These are phyloP conservation scores for Chimonanthus salicifolius DNA, from an alignment of 164 flowering plant genomes.

Conservation along the genomic window DNA sequence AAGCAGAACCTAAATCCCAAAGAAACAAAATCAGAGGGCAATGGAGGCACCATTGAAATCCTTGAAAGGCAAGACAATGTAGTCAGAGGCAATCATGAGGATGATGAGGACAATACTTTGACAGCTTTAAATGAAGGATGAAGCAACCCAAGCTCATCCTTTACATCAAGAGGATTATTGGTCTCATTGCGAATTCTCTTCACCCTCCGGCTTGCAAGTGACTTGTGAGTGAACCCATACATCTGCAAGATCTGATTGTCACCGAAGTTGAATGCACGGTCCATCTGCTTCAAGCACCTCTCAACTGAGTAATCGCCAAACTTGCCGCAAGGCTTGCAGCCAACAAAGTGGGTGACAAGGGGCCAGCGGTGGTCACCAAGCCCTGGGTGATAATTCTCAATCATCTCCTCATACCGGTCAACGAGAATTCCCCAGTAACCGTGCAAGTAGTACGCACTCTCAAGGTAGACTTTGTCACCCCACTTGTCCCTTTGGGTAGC, in stretches of 20 bases:
- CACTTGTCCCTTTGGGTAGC: constrained; percentile 50
- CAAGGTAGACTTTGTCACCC: constrained; percentile 68
- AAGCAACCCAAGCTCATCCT: constrained; percentile 58
- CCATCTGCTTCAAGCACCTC: constrained; percentile 79
- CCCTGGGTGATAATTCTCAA: constrained; percentile 66
- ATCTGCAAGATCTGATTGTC: constrained; percentile 72
- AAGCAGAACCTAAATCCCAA: too few species aligned
- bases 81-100: constrained; percentile 20
- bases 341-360: constrained; percentile 72
- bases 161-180: constrained; percentile 46
- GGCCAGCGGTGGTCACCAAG: constrained; percentile 81
- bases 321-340: constrained; percentile 16
- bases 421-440: constrained; percentile 84
- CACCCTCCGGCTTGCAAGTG: constrained; percentile 48
- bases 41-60: too few species aligned
- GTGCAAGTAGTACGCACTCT: constrained; percentile 55
- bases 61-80: too few species aligned
- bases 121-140: constrained; percentile 70
- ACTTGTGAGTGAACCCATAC: constrained; percentile 62
- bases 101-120: constrained; percentile 25
- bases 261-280: constrained; percentile 67
- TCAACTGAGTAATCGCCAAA: constrained; percentile 69
- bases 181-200: constrained; percentile 57
- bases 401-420: constrained; percentile 68
- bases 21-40: too few species aligned